phyloP scores from a whole-genome alignment of 257 asterid genomes.

The Petunia axillaris region DNA sequence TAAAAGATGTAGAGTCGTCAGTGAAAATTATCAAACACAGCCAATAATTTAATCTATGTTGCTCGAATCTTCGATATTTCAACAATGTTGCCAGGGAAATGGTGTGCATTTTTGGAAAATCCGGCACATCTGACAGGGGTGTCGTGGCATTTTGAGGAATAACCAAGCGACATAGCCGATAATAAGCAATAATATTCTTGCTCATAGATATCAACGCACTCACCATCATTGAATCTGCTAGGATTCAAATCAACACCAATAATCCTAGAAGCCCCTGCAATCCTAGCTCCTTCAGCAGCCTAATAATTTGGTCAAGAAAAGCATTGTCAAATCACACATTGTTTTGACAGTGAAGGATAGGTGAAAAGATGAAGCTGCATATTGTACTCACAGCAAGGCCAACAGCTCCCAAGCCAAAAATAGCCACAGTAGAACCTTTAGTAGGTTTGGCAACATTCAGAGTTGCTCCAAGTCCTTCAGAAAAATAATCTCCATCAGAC shows the following conservation, averaged over 20 bases:
- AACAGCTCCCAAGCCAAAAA: slow-evolving; percentile 86
- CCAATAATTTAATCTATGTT: too few species aligned
- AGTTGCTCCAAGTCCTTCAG: slow-evolving; percentile 75
- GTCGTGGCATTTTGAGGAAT: too few species aligned
- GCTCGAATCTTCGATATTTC: too few species aligned
- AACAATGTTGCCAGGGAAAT: too few species aligned
- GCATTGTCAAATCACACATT: neutral
- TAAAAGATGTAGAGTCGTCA: neutral
- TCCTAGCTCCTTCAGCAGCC: slow-evolving; percentile 96
- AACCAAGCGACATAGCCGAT: too few species aligned
- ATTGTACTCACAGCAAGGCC: slow-evolving; percentile 78
- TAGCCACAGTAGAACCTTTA: slow-evolving; percentile 71
- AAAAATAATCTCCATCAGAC: neutral
- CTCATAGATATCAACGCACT: neutral
- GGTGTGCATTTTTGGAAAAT: too few species aligned
- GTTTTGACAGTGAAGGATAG: neutral
- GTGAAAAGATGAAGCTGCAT: neutral
- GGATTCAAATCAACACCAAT: slow-evolving; percentile 79
- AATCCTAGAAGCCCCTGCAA: slow-evolving; percentile 79
- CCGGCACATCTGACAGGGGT: too few species aligned
- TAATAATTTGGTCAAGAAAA: slow-evolving; percentile 27
- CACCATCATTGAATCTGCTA: slow-evolving; percentile 45
- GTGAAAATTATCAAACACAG: neutral
- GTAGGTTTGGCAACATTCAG: slow-evolving; percentile 82
- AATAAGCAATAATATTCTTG: neutral